These are phyloP conservation scores for Xylariaceae sp. DNA, from an alignment of 2,329 filamentous ascomycete species.

Conservation along the genomic window DNA sequence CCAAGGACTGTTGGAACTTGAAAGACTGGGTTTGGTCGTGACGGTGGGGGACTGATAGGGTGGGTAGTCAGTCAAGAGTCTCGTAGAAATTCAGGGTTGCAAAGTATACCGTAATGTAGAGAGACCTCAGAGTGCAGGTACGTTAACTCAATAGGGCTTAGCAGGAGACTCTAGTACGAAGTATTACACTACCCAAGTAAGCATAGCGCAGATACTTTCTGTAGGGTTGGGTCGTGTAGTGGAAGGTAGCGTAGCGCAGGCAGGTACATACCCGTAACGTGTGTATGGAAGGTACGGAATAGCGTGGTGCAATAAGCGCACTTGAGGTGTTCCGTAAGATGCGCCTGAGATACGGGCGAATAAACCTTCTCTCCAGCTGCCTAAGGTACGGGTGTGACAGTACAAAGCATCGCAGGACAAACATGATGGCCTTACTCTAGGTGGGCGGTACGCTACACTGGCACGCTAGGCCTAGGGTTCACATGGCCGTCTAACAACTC, in stretches of 20 bases:
- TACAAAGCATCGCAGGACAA: too few relatives aligned
- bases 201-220: too few relatives aligned
- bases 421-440: too few relatives aligned
- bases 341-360: too few relatives aligned
- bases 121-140: constrained; percentile 12
- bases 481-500: background rate
- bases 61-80: constrained; percentile 2
- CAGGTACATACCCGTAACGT: too few relatives aligned
- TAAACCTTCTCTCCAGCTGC: too few relatives aligned
- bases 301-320: background rate
- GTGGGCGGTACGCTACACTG: too few relatives aligned
- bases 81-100: constrained; percentile 16
- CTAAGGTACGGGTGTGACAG: too few relatives aligned
- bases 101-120: constrained; percentile 9
- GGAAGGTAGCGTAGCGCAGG: background rate
- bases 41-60: constrained; percentile 10
- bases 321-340: too few relatives aligned
- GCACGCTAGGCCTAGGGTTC: too few relatives aligned
- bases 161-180: background rate
- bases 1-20: constrained; percentile 5
- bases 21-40: constrained; percentile 16
- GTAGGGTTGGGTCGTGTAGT: background rate
- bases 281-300: background rate
- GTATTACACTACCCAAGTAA: background rate
- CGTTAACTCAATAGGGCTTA: constrained; percentile 17